Evolutionary conservation across 345 rosid genomes (phyloP).

Genomic region (Angophora floribunda): DNA sequence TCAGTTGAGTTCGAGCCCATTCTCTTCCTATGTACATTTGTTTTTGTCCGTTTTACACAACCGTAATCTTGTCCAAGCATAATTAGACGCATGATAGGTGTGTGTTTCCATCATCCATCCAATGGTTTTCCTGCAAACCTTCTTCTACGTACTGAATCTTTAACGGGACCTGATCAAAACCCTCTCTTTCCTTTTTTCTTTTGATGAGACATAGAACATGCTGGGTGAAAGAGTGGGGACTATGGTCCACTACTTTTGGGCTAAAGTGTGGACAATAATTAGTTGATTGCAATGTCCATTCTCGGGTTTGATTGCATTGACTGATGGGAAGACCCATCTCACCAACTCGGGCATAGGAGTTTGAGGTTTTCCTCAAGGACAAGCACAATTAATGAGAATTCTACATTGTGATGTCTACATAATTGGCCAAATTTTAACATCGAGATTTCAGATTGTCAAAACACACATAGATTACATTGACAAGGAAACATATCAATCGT

Average conservation of each 20-base stretch:
- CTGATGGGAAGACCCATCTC: background rate
- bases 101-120: background rate
- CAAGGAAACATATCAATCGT: background rate
- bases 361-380: background rate
- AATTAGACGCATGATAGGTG: background rate
- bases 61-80: no score
- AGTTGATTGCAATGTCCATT: background rate
- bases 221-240: background rate
- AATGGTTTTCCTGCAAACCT: background rate
- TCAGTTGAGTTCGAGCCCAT: slow-evolving; percentile 34
- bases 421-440: background rate
- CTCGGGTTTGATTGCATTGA: background rate
- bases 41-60: background rate
- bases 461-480: background rate
- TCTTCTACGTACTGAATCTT: background rate
- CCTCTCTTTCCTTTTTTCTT: background rate
- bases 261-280: background rate
- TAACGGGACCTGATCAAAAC: background rate
- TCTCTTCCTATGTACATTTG: background rate
- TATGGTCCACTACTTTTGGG: background rate
- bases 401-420: background rate
- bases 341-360: background rate
- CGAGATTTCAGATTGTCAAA: background rate
- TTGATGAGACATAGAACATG: background rate
- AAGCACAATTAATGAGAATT: background rate